Evolutionary conservation across 768 basidiomycete genomes (phyloP).

Genomic region (Rhodosporidiobolus sp.): DNA sequence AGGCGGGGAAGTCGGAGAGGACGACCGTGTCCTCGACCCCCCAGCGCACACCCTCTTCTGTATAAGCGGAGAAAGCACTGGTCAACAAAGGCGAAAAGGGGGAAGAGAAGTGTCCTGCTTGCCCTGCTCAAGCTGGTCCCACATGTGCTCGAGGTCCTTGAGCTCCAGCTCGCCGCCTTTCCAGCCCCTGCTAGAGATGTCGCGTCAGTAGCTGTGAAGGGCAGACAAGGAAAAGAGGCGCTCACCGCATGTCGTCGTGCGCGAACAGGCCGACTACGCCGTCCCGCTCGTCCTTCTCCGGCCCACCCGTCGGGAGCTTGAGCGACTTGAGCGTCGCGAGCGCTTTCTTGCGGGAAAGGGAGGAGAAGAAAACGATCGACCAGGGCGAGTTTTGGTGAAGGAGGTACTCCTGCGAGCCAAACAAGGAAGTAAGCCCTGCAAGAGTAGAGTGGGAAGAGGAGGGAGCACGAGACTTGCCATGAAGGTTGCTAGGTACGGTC

Average conservation of each 20-base stretch:
- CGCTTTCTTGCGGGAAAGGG: conserved; percentile 13
- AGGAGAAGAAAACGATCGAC: conserved; percentile 25
- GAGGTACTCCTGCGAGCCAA: conserved; percentile 23
- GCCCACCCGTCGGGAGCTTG: conserved; percentile 34
- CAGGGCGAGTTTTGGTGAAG: conserved; percentile 12
- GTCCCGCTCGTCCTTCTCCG: conserved; percentile 37
- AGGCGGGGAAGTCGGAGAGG: neutral
- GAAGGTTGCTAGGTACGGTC: conserved; percentile 23
- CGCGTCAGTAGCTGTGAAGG: neutral
- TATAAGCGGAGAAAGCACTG: neutral
- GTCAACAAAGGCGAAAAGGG: neutral
- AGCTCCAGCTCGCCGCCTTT: neutral
- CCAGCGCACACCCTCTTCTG: conserved; percentile 31
- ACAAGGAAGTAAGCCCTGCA: neutral
- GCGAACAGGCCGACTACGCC: conserved; percentile 30
- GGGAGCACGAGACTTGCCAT: too few relatives aligned
- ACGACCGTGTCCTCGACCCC: conserved; percentile 27
- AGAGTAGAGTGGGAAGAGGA: neutral
- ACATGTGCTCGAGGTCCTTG: conserved; percentile 33
- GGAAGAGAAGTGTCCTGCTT: too few relatives aligned
- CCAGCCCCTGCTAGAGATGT: neutral
- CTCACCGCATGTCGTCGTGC: conserved; percentile 23
- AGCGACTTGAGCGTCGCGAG: conserved; percentile 18
- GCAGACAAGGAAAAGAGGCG: neutral
- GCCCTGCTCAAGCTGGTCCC: conserved; percentile 2